phyloP scores from a whole-genome alignment of 495 filamentous ascomycete species.

The Lepraria neglecta region DNA sequence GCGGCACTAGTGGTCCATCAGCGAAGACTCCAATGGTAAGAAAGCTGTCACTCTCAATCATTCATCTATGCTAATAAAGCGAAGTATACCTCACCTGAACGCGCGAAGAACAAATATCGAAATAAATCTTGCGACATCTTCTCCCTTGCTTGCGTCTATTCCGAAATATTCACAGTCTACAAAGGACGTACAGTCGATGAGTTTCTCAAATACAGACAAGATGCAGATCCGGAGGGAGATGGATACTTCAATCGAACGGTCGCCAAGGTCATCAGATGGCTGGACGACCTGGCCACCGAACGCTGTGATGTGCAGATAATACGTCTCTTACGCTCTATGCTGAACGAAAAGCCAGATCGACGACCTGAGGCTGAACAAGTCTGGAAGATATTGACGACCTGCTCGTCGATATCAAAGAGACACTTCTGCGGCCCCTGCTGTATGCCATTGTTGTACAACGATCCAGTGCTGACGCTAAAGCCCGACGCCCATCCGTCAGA shows the following conservation, averaged over 20 bases:
- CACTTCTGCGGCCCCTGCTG: conserved; percentile 5
- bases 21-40: background rate
- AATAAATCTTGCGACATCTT: conserved; percentile 13
- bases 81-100: conserved; percentile 1
- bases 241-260: background rate
- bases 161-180: conserved; percentile 12
- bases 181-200: conserved; percentile 5
- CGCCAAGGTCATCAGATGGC: background rate
- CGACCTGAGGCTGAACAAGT: background rate
- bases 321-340: background rate
- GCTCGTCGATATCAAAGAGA: background rate
- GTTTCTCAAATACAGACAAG: background rate
- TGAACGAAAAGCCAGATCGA: background rate
- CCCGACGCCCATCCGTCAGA: background rate
- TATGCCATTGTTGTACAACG: conserved; percentile 1
- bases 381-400: background rate
- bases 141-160: conserved; percentile 16
- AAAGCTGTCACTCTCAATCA: too few relatives aligned
- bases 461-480: background rate
- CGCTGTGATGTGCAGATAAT: conserved; percentile 1
- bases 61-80: background rate
- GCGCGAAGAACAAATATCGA: background rate
- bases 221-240: background rate
- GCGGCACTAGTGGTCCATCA: background rate
- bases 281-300: background rate